A percentile compares a stretch with the other conserved stretches of the same genome.
phyloP scores from a whole-genome alignment of 2,329 filamentous ascomycete genomes.

The Graphilbum fragrans region DNA sequence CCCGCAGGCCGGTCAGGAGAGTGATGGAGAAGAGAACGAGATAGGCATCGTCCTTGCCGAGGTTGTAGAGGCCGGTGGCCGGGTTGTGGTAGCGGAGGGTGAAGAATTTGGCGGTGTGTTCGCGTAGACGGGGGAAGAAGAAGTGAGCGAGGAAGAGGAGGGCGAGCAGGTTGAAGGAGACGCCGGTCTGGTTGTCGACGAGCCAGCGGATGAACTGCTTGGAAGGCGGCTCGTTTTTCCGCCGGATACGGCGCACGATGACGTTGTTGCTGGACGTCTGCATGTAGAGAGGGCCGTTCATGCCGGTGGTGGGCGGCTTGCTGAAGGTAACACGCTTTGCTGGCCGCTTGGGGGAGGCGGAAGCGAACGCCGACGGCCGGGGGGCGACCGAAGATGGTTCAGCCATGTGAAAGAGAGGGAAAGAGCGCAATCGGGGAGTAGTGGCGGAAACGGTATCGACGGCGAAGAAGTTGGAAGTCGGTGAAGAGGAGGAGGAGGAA shows the following conservation, averaged over 20 bases:
- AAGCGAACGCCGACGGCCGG: constrained; percentile 5
- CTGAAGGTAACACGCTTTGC: constrained; percentile 14
- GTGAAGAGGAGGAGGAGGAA: not conserved
- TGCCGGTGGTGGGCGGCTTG: constrained; percentile 21
- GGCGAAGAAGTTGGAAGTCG: not conserved
- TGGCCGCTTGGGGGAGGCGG: constrained; percentile 5
- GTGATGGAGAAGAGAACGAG: constrained; percentile 70
- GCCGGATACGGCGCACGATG: constrained; percentile 43
- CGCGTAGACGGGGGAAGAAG: constrained; percentile 68
- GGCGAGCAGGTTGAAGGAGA: constrained; percentile 75
- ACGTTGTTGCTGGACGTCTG: constrained; percentile 41
- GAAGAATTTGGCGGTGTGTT: constrained; percentile 79
- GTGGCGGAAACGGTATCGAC: not conserved
- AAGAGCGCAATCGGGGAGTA: not conserved
- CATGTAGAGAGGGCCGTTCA: constrained; percentile 47
- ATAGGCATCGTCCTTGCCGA: constrained; percentile 69
- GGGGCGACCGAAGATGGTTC: not conserved
- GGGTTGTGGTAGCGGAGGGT: constrained; percentile 72
- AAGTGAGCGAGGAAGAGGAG: constrained; percentile 73
- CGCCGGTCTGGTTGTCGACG: constrained; percentile 67
- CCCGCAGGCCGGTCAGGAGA: constrained; percentile 76
- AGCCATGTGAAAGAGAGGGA: not conserved
- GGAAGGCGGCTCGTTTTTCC: constrained; percentile 49
- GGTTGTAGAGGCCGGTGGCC: constrained; percentile 54
- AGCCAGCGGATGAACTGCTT: constrained; percentile 56